A percentile compares a stretch with the other conserved stretches of the same genome.
Evolutionary conservation across 208 protist genomes (phyloP).

Genomic region (Phytomonas serpens): DNA sequence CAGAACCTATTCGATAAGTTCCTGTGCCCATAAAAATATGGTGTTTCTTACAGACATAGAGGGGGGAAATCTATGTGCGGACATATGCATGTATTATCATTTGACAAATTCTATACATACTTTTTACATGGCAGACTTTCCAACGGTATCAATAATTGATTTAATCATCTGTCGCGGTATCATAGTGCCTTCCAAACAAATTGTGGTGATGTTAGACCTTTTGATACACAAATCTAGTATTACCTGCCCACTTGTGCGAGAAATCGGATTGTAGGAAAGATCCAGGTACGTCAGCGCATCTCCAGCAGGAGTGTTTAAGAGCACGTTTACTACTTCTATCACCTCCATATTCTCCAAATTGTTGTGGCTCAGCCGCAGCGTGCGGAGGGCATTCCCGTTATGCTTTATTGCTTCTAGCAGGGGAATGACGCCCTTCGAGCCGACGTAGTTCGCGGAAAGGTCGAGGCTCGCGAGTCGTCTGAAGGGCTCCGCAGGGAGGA

Average conservation of each 20-base stretch:
- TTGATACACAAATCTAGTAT: slow-evolving; percentile 3
- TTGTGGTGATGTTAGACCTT: neutral
- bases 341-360: slow-evolving; percentile 10
- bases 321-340: slow-evolving; percentile 4
- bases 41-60: neutral
- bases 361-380: slow-evolving; percentile 9
- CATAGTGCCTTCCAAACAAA: neutral
- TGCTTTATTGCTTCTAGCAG: neutral
- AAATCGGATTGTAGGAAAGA: slow-evolving; percentile 10
- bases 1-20: neutral
- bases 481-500: neutral
- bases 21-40: neutral
- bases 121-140: neutral
- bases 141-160: neutral
- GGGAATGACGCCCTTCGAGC: neutral
- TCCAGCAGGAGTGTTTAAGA: neutral
- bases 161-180: slow-evolving; percentile 5
- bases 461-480: slow-evolving; percentile 2
- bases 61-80: neutral
- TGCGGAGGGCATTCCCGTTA: neutral
- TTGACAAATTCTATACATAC: slow-evolving; percentile 1
- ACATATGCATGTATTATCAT: neutral
- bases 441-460: slow-evolving; percentile 11
- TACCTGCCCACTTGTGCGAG: slow-evolving; percentile 5
- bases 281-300: neutral